phyloP scores from a whole-genome alignment of 805 yeast species.

The Pichia nakasei region DNA sequence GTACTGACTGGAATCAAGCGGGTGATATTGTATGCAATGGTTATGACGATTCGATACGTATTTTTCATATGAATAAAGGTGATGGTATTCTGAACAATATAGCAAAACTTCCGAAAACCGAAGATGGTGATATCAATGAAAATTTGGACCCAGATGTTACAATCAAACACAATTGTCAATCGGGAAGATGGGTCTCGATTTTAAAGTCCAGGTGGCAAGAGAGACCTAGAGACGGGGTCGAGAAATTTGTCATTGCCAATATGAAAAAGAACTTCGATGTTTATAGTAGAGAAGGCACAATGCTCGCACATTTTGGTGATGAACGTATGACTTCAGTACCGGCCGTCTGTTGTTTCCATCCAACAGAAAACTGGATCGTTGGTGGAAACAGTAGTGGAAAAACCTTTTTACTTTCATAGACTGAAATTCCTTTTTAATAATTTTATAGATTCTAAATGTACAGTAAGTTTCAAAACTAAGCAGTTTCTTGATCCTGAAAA shows the following conservation, averaged over 20 bases:
- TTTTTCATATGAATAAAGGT: slow-evolving; percentile 46
- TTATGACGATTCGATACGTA: slow-evolving; percentile 74
- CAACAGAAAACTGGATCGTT: slow-evolving; percentile 77
- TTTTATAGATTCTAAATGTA: too few relatives aligned
- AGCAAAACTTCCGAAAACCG: slow-evolving; percentile 12
- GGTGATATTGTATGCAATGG: slow-evolving; percentile 82
- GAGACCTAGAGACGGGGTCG: slow-evolving; percentile 57
- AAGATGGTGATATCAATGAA: slow-evolving; percentile 23
- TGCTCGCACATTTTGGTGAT: slow-evolving; percentile 60
- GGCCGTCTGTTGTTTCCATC: slow-evolving; percentile 80
- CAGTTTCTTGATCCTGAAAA: too few relatives aligned
- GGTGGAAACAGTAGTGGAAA: slow-evolving; percentile 97
- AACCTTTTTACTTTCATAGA: slow-evolving; percentile 37
- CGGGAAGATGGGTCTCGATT: slow-evolving; percentile 95
- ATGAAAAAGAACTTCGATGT: slow-evolving; percentile 87
- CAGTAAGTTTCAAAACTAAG: too few relatives aligned
- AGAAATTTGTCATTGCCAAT: slow-evolving; percentile 86
- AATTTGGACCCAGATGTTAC: slow-evolving; percentile 53
- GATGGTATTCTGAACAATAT: slow-evolving; percentile 19
- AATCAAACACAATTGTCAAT: slow-evolving; percentile 85
- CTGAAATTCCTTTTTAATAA: too few relatives aligned
- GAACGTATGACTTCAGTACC: slow-evolving; percentile 79
- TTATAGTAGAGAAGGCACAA: slow-evolving; percentile 67
- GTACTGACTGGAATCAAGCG: slow-evolving; percentile 71
- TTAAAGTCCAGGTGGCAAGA: slow-evolving; percentile 82